Conservation (phyloP, 768 basidiomycete species). For the Kwoniella shandongensis region DNA sequence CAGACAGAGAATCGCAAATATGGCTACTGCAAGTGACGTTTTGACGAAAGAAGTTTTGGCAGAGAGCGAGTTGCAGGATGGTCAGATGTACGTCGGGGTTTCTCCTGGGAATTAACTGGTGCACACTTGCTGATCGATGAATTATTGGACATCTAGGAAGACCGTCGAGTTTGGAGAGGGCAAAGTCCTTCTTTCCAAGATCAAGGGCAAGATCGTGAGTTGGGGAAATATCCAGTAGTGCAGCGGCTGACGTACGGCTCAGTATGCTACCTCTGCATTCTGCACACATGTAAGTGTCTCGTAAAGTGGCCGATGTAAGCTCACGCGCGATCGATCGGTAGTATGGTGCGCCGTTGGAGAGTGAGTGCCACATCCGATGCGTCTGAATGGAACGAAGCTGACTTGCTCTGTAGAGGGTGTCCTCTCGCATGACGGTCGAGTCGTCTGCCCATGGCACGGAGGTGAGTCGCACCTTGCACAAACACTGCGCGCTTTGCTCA, state of each 20-base stretch:
- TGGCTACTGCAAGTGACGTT: slow-evolving; percentile 19
- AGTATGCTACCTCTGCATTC: slow-evolving; percentile 70
- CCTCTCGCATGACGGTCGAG: slow-evolving; percentile 70
- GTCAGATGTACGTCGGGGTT: slow-evolving; percentile 61
- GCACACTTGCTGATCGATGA: not conserved
- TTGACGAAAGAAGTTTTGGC: slow-evolving; percentile 59
- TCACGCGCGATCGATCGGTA: slow-evolving; percentile 16
- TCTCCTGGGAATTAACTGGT: not conserved
- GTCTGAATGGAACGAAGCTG: slow-evolving; percentile 41
- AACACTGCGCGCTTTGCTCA: too few species aligned
- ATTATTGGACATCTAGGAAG: slow-evolving; percentile 61
- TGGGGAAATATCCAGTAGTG: not conserved
- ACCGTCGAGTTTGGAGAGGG: slow-evolving; percentile 72
- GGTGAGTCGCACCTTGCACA: slow-evolving; percentile 56
- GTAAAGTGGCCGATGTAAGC: too few species aligned
- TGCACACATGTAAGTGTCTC: slow-evolving; percentile 66
- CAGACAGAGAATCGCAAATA: slow-evolving; percentile 12
- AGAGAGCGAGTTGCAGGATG: slow-evolving; percentile 64
- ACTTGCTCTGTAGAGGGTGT: slow-evolving; percentile 67
- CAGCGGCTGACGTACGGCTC: not conserved
- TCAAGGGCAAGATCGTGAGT: slow-evolving; percentile 66
- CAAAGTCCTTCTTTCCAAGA: slow-evolving; percentile 72
- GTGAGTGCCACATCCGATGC: slow-evolving; percentile 22
- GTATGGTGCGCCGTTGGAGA: slow-evolving; percentile 82
- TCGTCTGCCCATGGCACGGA: slow-evolving; percentile 89